Evolutionary conservation across 1,284 basidiomycete genomes (phyloP), one percentile per base, ranked within the genome.

Genomic region (Microbotryum lychnidis-dioicae): DNA sequence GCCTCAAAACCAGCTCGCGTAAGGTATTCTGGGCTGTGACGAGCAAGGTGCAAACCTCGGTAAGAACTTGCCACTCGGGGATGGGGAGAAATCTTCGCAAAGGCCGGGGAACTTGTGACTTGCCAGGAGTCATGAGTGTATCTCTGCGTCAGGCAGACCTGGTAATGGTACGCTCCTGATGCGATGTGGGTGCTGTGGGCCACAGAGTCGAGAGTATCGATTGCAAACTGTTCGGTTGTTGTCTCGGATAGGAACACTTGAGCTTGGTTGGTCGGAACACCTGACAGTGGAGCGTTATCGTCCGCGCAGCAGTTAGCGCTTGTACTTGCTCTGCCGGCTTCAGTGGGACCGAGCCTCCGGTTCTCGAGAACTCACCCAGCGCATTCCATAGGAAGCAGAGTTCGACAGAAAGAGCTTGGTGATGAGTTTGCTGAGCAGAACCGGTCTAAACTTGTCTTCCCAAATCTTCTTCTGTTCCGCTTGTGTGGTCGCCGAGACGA

Each of bases 381-480:
- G 87, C 87, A 70, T 88, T 88, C 88, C 88, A 91, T 64, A 86
- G 84, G 75, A 91, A 89, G 70, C 69, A 6, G 73, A 74, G 67
- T 75, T 77, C 42, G 73, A 71, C 53, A 88, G 76, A 66, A 88
- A 77, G 6, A 80, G 55, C 6, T 72, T 77, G 65, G 85, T 80
- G 64, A 89, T 82, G 31, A 83, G 71, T 31, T 81, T 81, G 73
- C 87, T 86, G 60, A 89, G 77, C 42, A 90, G 73, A 27, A 87
- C 81, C 2, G 83, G 84, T 59, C 84, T 78, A 9, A 89, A 73
- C 60, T 74, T 80, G 55, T 76, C 77, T 54, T 76, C 75, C 86
- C 87, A 90, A 60, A 90, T 84, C 37, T 73, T 71, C 50, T 81
- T 79, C 73, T 90, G 87, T 70, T 86, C 83, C 21, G 78, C 77